Conservation (phyloP, 1,284 basidiomycete genomes). For the Sporisorium iseilematis-ciliati region DNA sequence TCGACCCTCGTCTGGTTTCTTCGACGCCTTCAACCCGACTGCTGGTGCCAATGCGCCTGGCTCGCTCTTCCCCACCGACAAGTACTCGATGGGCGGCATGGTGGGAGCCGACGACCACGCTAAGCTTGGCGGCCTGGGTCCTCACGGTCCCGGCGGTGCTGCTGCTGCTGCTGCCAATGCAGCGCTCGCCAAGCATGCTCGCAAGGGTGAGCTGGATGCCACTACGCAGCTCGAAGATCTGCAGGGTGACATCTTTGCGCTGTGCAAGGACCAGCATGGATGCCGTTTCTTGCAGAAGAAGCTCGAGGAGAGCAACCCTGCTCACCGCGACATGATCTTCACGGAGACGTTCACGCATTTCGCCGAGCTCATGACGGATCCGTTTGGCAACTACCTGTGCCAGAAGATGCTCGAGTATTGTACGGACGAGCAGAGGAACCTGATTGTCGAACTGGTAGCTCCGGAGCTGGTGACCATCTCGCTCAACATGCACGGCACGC, state of each 20-base stretch:
- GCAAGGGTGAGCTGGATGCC: slow-evolving; percentile 84
- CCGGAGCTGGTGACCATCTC: slow-evolving; percentile 98
- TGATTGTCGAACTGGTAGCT: slow-evolving; percentile 97
- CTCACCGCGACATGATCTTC: slow-evolving; percentile 94
- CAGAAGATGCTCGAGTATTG: slow-evolving; percentile 98
- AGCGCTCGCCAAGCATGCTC: slow-evolving; percentile 42
- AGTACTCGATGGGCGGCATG: slow-evolving; percentile 53
- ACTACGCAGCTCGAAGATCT: slow-evolving; percentile 95
- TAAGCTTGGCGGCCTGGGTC: slow-evolving; percentile 33
- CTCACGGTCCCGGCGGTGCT: slow-evolving; percentile 14
- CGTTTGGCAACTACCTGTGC: slow-evolving; percentile 99
- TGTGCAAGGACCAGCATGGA: slow-evolving; percentile 99
- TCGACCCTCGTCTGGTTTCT: slow-evolving; percentile 58
- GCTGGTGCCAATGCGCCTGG: slow-evolving; percentile 46
- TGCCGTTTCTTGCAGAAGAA: slow-evolving; percentile 99
- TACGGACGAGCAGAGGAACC: slow-evolving; percentile 95
- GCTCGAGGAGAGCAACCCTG: slow-evolving; percentile 89
- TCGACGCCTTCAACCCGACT: slow-evolving; percentile 57
- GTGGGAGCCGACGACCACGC: slow-evolving; percentile 33
- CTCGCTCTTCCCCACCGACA: slow-evolving; percentile 47
- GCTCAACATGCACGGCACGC: slow-evolving; percentile 99
- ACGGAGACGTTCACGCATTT: slow-evolving; percentile 97
- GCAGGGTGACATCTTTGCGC: slow-evolving; percentile 86
- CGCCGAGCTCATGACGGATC: slow-evolving; percentile 98
- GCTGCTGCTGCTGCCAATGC: slow-evolving; percentile 21